Percentiles rank a stretch among this genome's conserved stretches.
phyloP scores from a whole-genome alignment of 768 basidiomycete genomes.

The Lactarius psammicola region DNA sequence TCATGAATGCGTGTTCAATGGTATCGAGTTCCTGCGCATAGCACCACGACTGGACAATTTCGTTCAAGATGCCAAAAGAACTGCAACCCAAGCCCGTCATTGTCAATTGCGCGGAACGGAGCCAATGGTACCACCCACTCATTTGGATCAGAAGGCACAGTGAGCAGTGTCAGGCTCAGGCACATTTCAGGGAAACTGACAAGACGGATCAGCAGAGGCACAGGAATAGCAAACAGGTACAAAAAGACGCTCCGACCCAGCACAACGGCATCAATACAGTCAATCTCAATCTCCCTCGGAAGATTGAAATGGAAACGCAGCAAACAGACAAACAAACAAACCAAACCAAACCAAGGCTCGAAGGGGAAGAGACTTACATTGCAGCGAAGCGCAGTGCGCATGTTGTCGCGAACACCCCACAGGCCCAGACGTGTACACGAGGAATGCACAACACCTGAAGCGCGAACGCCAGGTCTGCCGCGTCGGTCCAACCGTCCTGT shows the following conservation, averaged over 20 bases:
- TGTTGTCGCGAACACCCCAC: conserved; percentile 30
- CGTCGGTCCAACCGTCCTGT: conserved; percentile 34
- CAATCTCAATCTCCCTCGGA: too few species aligned
- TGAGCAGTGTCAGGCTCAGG: conserved; percentile 27
- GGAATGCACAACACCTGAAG: conserved; percentile 31
- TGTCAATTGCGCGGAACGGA: background rate
- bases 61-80: conserved; percentile 26
- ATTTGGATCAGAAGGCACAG: conserved; percentile 22
- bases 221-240: too few species aligned
- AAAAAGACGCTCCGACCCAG: too few species aligned
- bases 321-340: background rate
- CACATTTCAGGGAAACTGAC: conserved; percentile 30
- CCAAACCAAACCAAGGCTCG: background rate
- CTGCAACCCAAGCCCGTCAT: background rate
- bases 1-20: conserved; percentile 31
- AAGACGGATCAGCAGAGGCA: background rate
- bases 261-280: too few species aligned
- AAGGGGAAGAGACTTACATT: conserved; percentile 17
- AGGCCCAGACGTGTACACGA: conserved; percentile 33
- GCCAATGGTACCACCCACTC: conserved; percentile 1
- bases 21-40: conserved; percentile 31
- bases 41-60: conserved; percentile 32
- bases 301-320: background rate
- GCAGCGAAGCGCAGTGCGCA: conserved; percentile 32
- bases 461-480: conserved; percentile 34